phyloP scores from a whole-genome alignment of 345 rosid genomes.

The Eucalyptus guilfoylei region DNA sequence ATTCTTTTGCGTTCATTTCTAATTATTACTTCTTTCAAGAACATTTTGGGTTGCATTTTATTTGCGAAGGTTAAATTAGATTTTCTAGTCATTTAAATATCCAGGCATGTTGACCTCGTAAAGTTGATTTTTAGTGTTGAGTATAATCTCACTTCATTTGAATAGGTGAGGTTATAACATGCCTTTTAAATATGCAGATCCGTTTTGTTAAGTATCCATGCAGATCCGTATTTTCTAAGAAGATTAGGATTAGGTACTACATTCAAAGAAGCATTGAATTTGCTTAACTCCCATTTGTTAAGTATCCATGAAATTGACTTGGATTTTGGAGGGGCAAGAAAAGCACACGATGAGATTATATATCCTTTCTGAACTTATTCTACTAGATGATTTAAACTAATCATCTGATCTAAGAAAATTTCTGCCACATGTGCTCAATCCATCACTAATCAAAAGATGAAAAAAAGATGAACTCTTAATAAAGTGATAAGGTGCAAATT shows the following conservation, averaged over 20 bases:
- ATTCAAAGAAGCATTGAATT: too few relatives aligned
- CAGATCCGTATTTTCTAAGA: too few relatives aligned
- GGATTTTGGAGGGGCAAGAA: not conserved
- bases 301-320: too few relatives aligned
- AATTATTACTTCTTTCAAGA: too few relatives aligned
- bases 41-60: too few relatives aligned
- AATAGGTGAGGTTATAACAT: not conserved
- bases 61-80: not conserved
- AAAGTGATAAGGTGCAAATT: not conserved
- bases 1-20: not conserved
- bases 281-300: too few relatives aligned
- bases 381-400: too few relatives aligned
- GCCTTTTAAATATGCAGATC: not conserved
- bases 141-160: not conserved
- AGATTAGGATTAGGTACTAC: too few relatives aligned
- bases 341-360: too few relatives aligned
- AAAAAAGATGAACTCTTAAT: not conserved
- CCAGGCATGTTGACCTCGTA: not conserved
- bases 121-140: not conserved
- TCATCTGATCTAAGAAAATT: not conserved
- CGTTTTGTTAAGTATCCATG: too few relatives aligned
- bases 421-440: not conserved
- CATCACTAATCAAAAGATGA: not conserved
- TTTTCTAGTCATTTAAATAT: not conserved
- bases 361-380: not conserved